Evolutionary conservation across 371 early-diverging fungal species (phyloP), one percentile per base, ranked within the genome.

Genomic region (Amoeboaphelidium occidentale): DNA sequence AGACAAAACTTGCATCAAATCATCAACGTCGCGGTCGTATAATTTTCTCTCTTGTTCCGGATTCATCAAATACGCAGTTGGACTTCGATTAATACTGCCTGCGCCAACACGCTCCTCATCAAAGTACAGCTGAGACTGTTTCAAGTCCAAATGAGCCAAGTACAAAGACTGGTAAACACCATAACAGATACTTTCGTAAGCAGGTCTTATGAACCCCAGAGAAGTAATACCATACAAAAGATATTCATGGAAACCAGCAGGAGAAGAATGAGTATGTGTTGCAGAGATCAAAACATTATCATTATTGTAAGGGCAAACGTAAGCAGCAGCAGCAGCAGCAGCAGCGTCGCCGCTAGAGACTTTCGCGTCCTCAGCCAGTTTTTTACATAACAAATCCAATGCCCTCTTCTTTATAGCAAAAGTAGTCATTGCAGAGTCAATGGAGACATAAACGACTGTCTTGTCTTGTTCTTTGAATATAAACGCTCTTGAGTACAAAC

Each of bases 221-320:
- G 48, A 26, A 27, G 43, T 55, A 2, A 62, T 13, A 49, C 47
- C 44, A 53, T 53, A 50, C 45, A 62, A 32, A 22, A 47, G 24
- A 46, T 71, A 58, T 50, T 72, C 61, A 14, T 52, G 21, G 50
- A 51, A 55, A 0, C 65, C 62, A 17, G 55, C 61, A 12, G 59
- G 48, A 0, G 58, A 59, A 6, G 66, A 63, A 50, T 78, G 78
- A 3, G 73, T 69, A 58, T 78, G 78, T 12, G 73, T 76, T 27
- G 71, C 72, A 1, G 74, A 70, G 2, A 76, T 52, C 68, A 72
- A 66, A 23, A 78, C 60, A 55, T 78, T 78, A 17, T 66, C 51
- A 59, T 67, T 1, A 55, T 23, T 53, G 51, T 64, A 66, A 39
- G 54, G 48, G 2, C 50, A 24, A 12, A 50, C 52, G n/a, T n/a